phyloP scores from a whole-genome alignment of 2,329 filamentous ascomycete genomes.

The Fusarium sambucinum region DNA sequence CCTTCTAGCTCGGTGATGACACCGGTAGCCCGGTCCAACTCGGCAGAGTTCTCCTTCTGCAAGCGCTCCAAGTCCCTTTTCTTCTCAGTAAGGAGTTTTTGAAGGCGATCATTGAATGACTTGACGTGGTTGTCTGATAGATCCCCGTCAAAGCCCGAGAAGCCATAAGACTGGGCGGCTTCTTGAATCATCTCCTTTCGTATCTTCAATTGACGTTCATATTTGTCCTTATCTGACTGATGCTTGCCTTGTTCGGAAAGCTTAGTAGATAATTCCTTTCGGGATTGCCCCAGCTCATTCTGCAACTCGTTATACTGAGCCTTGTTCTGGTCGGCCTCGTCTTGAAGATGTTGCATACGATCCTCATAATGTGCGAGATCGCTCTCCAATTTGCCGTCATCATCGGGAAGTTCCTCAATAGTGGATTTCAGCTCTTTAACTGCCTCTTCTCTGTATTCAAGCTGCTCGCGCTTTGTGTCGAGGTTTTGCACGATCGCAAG shows the following conservation, averaged over 20 bases:
- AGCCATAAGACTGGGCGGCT: conserved; percentile 79
- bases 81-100: conserved; percentile 81
- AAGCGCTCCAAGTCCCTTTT: conserved; percentile 80
- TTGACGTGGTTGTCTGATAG: conserved; percentile 79
- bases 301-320: conserved; percentile 75
- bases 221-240: conserved; percentile 87
- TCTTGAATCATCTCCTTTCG: conserved; percentile 82
- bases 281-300: conserved; percentile 58
- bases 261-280: conserved; percentile 63
- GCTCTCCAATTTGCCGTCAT: conserved; percentile 79
- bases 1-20: conserved; percentile 80
- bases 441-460: conserved; percentile 75
- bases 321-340: conserved; percentile 73
- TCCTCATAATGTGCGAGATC: conserved; percentile 83
- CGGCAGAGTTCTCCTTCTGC: conserved; percentile 78
- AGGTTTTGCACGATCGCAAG: conserved; percentile 80
- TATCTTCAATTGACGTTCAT: conserved; percentile 80
- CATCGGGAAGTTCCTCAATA: conserved; percentile 81
- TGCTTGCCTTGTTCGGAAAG: conserved; percentile 78
- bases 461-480: conserved; percentile 80
- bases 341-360: conserved; percentile 73
- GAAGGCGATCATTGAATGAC: conserved; percentile 82
- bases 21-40: conserved; percentile 78
- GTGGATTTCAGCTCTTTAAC: conserved; percentile 77
- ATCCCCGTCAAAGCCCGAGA: conserved; percentile 86